phyloP scores from a whole-genome alignment of 345 rosid genomes.

The Populus nigra region DNA sequence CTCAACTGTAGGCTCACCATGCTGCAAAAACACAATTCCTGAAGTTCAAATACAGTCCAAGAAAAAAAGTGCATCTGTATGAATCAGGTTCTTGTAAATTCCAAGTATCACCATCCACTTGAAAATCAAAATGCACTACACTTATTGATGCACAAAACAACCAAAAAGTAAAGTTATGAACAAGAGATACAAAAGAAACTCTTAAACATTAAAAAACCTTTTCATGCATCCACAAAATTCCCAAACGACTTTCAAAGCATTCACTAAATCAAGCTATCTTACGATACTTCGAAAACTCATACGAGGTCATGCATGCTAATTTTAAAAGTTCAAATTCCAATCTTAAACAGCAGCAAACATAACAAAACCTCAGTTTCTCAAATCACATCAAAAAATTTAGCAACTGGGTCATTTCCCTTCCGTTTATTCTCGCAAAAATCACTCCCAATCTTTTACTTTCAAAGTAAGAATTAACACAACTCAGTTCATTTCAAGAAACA shows the following conservation, averaged over 20 bases:
- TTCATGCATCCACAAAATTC: not conserved
- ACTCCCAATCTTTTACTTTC: not conserved
- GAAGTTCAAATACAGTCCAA: not conserved
- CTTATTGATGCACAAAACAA: not conserved
- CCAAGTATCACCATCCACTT: not conserved
- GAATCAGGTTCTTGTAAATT: not conserved
- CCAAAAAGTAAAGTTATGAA: not conserved
- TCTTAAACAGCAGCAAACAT: not conserved
- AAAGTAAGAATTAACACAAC: not conserved
- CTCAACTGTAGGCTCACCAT: constrained; percentile 59
- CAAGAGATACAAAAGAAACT: not conserved
- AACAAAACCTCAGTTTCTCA: not conserved
- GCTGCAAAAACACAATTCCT: constrained; percentile 23
- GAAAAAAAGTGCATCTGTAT: not conserved
- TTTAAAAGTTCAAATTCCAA: not conserved
- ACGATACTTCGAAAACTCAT: not conserved
- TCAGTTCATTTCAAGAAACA: not conserved
- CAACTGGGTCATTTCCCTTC: not conserved
- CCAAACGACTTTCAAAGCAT: not conserved
- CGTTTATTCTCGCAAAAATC: not conserved
- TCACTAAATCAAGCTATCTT: not conserved
- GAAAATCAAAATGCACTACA: not conserved
- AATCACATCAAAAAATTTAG: not conserved
- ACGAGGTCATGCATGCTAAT: not conserved
- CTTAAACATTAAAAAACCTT: not conserved